Base-by-base conservation (phyloP, 169 alveolate genomes). In the Cryptosporidium meleagridis region DNA sequence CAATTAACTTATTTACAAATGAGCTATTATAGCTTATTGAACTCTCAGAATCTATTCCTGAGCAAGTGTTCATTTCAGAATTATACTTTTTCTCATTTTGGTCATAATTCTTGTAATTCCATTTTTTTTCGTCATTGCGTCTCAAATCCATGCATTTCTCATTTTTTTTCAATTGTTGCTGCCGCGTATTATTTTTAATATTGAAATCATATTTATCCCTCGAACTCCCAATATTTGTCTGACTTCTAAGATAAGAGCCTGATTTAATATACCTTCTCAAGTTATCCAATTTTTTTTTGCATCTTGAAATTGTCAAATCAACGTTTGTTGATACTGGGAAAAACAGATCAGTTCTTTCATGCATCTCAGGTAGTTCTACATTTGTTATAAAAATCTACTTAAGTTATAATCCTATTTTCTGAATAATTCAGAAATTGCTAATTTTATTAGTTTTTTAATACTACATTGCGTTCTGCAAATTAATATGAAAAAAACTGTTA, bases 271-370 rank as follows among this genome's bases (percentile, higher is more conserved):
- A 73, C n/a, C 29, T 73, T 12, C 68, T 33, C 53, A 73, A 59
- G 37, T 18, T 33, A 33, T 35, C 44, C 44, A 73, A 23, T 51
- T 73, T 73, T 58, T 62, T 73, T 35, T 73, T 73, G 45, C 71
- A 55, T 58, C 70, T 73, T 55, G 71, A 73, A 52, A 73, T 73
- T 2, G 86, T 73, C 14, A 73, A 41, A 39, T 73, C 86, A 33
- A 55, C 58, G n/a, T 59, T 73, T 23, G 55, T 31, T 16, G 55
- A 37, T 14, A n/a, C 37, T 9, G 67, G 67, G 4, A 55, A 55
- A 26, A 55, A 55, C 23, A 55, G 8, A 8, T 55, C 67, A 55
- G 29, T 55, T 26, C n/a, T 16, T 23, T 55, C n/a, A 65, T 29
- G 33, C 72, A 65, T 65, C 33, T 65, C 26, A 65, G 26, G 1